Evolutionary conservation across 2,329 filamentous ascomycete species (phyloP).

Genomic region (Pleomassaria siparia): DNA sequence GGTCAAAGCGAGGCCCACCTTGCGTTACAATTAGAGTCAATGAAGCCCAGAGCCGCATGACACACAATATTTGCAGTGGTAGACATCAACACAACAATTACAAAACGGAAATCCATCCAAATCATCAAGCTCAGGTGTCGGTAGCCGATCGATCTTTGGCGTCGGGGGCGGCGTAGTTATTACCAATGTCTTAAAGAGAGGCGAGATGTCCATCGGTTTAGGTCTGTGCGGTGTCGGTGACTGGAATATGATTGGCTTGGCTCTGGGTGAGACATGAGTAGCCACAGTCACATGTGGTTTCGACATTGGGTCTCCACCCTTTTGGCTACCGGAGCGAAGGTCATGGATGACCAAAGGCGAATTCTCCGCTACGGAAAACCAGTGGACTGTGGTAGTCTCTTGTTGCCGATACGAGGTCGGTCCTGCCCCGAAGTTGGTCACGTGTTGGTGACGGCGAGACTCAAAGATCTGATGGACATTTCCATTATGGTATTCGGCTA

Average conservation of each 20-base stretch:
- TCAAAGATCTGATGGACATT: constrained; percentile 25
- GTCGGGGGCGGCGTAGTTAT: constrained; percentile 30
- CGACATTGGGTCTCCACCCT: neutral
- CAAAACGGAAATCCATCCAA: constrained; percentile 35
- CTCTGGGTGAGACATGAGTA: neutral
- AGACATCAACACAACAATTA: constrained; percentile 25
- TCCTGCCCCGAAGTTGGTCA: constrained; percentile 1
- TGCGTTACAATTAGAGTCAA: neutral
- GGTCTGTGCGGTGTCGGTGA: constrained; percentile 1
- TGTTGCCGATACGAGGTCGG: constrained; percentile 1
- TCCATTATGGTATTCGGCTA: constrained; percentile 28
- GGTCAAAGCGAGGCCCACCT: too few species aligned
- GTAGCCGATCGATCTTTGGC: constrained; percentile 31
- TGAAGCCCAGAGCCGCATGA: constrained; percentile 16
- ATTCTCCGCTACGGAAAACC: neutral
- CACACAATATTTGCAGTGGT: constrained; percentile 19
- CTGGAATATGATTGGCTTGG: constrained; percentile 22
- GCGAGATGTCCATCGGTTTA: neutral
- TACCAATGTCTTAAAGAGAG: neutral
- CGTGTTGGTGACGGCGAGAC: constrained; percentile 22
- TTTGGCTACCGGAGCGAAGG: neutral
- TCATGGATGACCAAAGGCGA: neutral
- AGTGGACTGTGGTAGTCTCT: neutral
- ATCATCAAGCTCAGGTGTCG: constrained; percentile 37
- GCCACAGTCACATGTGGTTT: constrained; percentile 4